Percentiles rank a stretch among this genome's conserved stretches.
These are phyloP conservation scores for Piper betle DNA, from an alignment of 164 flowering plant species.

Conservation along the genomic window DNA sequence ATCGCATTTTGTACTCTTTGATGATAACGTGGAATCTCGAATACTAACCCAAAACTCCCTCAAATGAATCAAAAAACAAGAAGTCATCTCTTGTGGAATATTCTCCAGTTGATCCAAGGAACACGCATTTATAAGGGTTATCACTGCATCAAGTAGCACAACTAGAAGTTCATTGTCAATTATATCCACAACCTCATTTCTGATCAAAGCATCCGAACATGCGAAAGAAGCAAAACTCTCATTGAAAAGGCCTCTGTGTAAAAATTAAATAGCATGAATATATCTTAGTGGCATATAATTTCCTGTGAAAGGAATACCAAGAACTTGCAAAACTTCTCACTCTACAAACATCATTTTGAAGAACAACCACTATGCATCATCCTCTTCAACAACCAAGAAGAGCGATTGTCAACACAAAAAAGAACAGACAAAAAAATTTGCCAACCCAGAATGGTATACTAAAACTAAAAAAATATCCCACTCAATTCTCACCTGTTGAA, in stretches of 20 bases:
- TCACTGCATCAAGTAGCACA: conserved; percentile 26
- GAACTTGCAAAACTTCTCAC: neutral
- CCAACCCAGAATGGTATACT: too few relatives aligned
- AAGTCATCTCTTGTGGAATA: conserved; percentile 26
- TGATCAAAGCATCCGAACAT: conserved; percentile 5
- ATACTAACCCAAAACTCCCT: conserved; percentile 32
- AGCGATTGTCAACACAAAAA: too few relatives aligned
- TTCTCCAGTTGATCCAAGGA: conserved; percentile 24
- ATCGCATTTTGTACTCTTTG: conserved; percentile 1
- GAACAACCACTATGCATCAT: too few relatives aligned
- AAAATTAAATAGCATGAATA: too few relatives aligned
- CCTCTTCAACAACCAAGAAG: too few relatives aligned
- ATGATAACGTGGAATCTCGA: conserved; percentile 15
- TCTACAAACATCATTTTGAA: too few relatives aligned
- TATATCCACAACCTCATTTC: conserved; percentile 7
- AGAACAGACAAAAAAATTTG: too few relatives aligned
- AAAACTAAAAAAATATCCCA: too few relatives aligned
- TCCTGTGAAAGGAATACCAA: neutral
- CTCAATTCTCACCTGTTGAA: too few relatives aligned
- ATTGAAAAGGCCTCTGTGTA: conserved; percentile 32
- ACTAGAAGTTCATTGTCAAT: conserved; percentile 22
- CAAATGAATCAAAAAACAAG: conserved; percentile 18
- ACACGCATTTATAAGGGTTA: conserved; percentile 40
- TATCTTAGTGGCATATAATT: conserved; percentile 15
- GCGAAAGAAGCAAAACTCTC: conserved; percentile 21